Conservation (phyloP, 176 grass and related monocot genomes). For the Bolboschoenus planiculmis region DNA sequence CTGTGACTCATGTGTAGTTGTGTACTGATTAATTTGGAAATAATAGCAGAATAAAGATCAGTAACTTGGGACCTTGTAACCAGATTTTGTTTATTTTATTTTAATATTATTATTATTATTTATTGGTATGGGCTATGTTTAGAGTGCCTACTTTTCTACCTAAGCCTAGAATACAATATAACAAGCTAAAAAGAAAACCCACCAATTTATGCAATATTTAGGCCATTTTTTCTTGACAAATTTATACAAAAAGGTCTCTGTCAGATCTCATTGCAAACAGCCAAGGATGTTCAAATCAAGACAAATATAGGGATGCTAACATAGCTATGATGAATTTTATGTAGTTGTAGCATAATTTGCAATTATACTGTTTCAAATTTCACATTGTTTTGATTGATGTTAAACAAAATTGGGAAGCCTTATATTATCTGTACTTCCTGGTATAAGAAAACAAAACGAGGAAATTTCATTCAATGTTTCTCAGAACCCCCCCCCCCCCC, state of each 20-base stretch:
- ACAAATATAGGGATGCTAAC: no score
- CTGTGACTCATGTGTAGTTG: not conserved
- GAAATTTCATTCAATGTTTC: no score
- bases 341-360: no score
- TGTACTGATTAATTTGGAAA: not conserved
- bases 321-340: no score
- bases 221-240: not conserved
- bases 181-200: not conserved
- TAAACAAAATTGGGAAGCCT: no score
- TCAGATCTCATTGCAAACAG: not conserved
- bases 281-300: not conserved
- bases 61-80: not conserved
- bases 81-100: not conserved
- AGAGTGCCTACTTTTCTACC: not conserved
- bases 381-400: no score
- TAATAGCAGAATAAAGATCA: not conserved
- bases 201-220: not conserved
- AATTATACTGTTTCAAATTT: no score
- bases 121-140: not conserved
- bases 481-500: no score
- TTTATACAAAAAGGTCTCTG: not conserved
- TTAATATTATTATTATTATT: no score
- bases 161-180: not conserved
- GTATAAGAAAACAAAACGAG: no score
- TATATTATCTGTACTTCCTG: no score